Conservation (phyloP, 148 eudicot genomes). For the Spergularia bocconei region DNA sequence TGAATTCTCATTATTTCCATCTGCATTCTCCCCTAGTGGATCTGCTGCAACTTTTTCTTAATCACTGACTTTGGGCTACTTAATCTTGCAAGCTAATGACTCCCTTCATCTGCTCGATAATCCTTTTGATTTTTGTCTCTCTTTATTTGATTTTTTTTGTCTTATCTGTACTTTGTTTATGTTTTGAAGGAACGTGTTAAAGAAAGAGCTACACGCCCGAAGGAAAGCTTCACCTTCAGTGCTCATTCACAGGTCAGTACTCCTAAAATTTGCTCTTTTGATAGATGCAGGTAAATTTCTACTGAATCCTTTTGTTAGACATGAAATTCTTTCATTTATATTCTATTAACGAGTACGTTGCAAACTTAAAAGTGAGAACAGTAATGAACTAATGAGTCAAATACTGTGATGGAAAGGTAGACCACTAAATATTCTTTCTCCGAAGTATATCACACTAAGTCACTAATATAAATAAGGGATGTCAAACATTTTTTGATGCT, state of each 20-base stretch:
- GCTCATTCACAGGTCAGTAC: conserved; percentile 60
- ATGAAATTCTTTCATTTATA: not conserved
- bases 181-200: conserved; percentile 77
- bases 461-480: not conserved
- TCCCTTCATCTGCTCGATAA: not conserved
- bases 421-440: not conserved
- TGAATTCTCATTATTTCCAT: not conserved
- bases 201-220: conserved; percentile 52
- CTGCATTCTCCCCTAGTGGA: not conserved
- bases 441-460: not conserved
- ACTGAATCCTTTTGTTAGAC: not conserved
- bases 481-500: not conserved
- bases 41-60: not conserved
- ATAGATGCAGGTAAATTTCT: conserved; percentile 2
- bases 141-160: not conserved
- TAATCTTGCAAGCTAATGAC: not conserved
- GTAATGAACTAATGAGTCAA: not conserved
- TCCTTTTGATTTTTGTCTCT: too few relatives aligned
- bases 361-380: not conserved
- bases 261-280: not conserved
- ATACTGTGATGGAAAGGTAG: not conserved
- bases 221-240: conserved; percentile 52
- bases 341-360: not conserved
- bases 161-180: conserved; percentile 9
- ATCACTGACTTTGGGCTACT: not conserved